Evolutionary conservation across 345 rosid species (phyloP).

Genomic region (Camelina sativa): DNA sequence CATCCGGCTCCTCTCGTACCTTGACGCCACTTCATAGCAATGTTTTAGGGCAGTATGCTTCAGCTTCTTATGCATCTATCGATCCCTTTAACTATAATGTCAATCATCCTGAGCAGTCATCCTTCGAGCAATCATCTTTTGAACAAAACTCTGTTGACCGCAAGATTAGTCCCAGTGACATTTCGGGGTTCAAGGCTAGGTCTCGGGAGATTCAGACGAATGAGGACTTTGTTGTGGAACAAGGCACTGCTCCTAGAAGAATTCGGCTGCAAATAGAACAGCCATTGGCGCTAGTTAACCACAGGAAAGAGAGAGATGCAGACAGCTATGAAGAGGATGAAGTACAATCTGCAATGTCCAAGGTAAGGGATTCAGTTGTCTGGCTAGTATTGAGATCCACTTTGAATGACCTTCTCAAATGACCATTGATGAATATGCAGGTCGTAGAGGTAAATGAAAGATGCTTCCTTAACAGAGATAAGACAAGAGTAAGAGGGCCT

Average conservation of each 20-base stretch:
- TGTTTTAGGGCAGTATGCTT: slow-evolving; percentile 46
- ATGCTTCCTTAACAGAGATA: slow-evolving; percentile 47
- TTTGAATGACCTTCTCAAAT: not conserved
- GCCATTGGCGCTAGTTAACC: slow-evolving; percentile 12
- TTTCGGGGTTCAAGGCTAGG: slow-evolving; percentile 57
- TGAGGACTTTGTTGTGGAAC: slow-evolving; percentile 43
- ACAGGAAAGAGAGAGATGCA: slow-evolving; percentile 26
- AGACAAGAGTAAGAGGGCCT: slow-evolving; percentile 51
- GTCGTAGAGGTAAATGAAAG: slow-evolving; percentile 21
- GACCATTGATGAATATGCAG: slow-evolving; percentile 36
- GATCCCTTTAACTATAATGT: slow-evolving; percentile 46
- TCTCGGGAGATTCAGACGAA: slow-evolving; percentile 47
- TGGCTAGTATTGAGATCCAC: not conserved
- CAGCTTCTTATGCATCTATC: slow-evolving; percentile 44
- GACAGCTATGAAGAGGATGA: slow-evolving; percentile 40
- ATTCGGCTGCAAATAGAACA: slow-evolving; percentile 46
- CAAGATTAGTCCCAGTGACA: slow-evolving; percentile 36
- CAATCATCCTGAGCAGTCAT: slow-evolving; percentile 45
- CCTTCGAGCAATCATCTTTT: slow-evolving; percentile 26
- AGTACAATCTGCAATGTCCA: slow-evolving; percentile 40
- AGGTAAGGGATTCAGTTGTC: slow-evolving; percentile 31
- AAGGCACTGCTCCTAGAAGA: slow-evolving; percentile 77
- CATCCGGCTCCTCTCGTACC: slow-evolving; percentile 43
- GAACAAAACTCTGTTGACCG: slow-evolving; percentile 39
- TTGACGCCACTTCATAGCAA: slow-evolving; percentile 36